Evolutionary conservation across 495 filamentous ascomycete genomes (phyloP).

Genomic region (Neurospora sp.): DNA sequence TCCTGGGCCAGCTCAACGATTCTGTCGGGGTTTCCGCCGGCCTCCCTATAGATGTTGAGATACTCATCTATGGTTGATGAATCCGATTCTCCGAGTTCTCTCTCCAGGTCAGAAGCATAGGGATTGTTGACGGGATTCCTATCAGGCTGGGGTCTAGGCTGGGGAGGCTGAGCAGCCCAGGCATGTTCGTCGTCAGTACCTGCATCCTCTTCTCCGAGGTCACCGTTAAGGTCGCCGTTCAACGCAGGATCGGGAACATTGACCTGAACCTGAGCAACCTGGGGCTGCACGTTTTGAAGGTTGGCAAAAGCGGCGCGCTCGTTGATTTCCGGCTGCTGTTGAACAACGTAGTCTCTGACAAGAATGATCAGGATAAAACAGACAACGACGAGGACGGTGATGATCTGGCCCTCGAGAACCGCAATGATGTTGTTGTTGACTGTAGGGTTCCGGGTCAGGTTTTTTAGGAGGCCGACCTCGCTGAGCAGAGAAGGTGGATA

Average conservation of each 20-base stretch:
- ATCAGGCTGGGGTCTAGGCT: background rate
- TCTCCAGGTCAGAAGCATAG: background rate
- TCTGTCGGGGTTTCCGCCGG: constrained; percentile 47
- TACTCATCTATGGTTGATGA: constrained; percentile 30
- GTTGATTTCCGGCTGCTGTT: constrained; percentile 79
- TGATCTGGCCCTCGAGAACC: constrained; percentile 82
- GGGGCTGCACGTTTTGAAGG: constrained; percentile 40
- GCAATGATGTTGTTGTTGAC: constrained; percentile 76
- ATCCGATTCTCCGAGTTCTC: background rate
- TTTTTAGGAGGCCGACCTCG: constrained; percentile 58
- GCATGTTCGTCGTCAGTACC: constrained; percentile 9
- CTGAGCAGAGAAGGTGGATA: constrained; percentile 49
- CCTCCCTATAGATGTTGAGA: constrained; percentile 42
- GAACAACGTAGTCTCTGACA: constrained; percentile 95
- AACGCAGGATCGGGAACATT: background rate
- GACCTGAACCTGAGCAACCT: constrained; percentile 18
- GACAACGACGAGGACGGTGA: constrained; percentile 80
- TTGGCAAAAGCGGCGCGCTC: constrained; percentile 45
- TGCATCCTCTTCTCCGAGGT: constrained; percentile 2
- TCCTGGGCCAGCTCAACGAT: constrained; percentile 52
- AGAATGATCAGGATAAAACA: constrained; percentile 92
- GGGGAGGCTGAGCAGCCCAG: background rate
- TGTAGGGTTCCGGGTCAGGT: constrained; percentile 58
- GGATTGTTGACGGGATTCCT: background rate
- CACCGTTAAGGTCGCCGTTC: background rate